These are phyloP conservation scores for Apiospora rasikravindrae DNA, from an alignment of 2,329 filamentous ascomycete genomes.

Conservation along the genomic window DNA sequence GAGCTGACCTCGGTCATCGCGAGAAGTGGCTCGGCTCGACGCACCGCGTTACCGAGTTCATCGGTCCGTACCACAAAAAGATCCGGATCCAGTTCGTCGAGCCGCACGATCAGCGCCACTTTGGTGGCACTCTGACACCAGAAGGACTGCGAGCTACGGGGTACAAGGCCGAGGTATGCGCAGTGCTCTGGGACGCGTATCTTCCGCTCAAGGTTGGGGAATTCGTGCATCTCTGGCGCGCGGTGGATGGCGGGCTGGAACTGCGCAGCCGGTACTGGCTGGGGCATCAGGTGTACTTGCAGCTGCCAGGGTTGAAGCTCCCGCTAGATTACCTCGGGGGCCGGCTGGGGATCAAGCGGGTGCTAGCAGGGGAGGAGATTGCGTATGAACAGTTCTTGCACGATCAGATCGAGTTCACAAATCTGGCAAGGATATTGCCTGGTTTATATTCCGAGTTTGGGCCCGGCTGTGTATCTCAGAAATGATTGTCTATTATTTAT, in stretches of 20 bases:
- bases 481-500: neutral
- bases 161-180: constrained; percentile 24
- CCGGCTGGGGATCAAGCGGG: constrained; percentile 23
- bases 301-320: constrained; percentile 21
- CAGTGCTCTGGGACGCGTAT: constrained; percentile 23
- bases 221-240: constrained; percentile 27
- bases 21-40: constrained; percentile 26
- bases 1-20: constrained; percentile 21
- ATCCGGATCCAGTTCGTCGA: constrained; percentile 27
- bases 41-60: constrained; percentile 25
- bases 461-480: neutral
- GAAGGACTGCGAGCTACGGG: constrained; percentile 21
- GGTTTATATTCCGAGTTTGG: constrained; percentile 20
- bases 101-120: neutral
- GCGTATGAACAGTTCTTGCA: constrained; percentile 27
- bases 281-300: constrained; percentile 22
- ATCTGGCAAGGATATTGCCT: constrained; percentile 26
- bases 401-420: constrained; percentile 28
- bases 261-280: constrained; percentile 27
- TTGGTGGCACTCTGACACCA: constrained; percentile 23
- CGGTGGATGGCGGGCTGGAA: constrained; percentile 20
- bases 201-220: constrained; percentile 27
- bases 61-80: constrained; percentile 20
- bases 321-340: constrained; percentile 21
- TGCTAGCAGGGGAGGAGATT: constrained; percentile 21